These are phyloP conservation scores for Tetrahymena malaccensis DNA, from an alignment of 73 alveolate species.

Conservation along the genomic window DNA sequence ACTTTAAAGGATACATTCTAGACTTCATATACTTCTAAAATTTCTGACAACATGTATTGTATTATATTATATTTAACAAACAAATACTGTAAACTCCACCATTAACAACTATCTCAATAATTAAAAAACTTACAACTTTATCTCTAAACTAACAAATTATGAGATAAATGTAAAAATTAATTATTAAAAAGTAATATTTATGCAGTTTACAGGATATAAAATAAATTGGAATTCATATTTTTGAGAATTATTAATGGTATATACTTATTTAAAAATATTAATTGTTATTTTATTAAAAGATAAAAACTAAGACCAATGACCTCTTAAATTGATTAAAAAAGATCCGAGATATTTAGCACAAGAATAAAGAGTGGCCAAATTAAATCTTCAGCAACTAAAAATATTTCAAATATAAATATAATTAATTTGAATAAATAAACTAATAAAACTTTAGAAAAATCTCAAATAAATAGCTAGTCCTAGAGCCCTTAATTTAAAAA, in stretches of 20 bases:
- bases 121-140: too few relatives aligned
- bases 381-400: background rate
- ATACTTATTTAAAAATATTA: background rate
- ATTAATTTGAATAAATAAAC: background rate
- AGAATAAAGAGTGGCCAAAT: background rate
- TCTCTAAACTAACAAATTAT: too few relatives aligned
- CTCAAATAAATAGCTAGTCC: background rate
- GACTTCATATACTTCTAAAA: background rate
- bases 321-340: background rate
- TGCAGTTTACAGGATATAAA: too few relatives aligned
- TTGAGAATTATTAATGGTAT: background rate
- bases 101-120: too few relatives aligned
- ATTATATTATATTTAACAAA: background rate
- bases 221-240: too few relatives aligned
- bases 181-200: too few relatives aligned
- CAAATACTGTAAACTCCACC: too few relatives aligned
- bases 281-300: background rate
- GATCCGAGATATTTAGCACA: background rate
- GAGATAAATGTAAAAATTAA: too few relatives aligned
- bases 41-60: background rate
- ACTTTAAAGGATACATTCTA: background rate
- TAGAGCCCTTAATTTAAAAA: background rate
- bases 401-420: background rate
- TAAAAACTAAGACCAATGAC: background rate
- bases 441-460: background rate